Evolutionary conservation across 371 early-diverging fungal species (phyloP).

Genomic region (Mucor racemosus): DNA sequence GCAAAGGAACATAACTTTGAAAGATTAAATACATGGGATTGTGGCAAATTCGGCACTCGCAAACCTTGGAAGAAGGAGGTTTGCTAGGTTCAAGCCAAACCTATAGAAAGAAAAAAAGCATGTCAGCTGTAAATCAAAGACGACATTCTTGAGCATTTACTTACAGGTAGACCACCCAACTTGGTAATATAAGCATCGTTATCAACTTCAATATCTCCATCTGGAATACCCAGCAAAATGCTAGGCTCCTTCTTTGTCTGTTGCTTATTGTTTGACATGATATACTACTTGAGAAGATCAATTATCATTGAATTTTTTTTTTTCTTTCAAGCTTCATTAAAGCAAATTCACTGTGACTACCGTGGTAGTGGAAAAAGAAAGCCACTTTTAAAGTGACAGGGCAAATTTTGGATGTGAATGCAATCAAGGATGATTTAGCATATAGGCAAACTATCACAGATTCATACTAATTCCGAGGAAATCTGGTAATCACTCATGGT

Average conservation of each 20-base stretch:
- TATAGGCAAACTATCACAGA: no score
- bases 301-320: no score
- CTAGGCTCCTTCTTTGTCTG: conserved; percentile 25
- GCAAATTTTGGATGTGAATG: no score
- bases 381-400: no score
- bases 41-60: conserved; percentile 51
- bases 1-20: conserved; percentile 78
- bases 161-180: conserved; percentile 75
- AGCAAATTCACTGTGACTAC: no score
- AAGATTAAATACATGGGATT: conserved; percentile 66
- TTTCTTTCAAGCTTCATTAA: no score
- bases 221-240: conserved; percentile 69
- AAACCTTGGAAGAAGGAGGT: conserved; percentile 28
- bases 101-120: conserved; percentile 18
- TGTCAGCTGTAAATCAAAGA: not conserved
- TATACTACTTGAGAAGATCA: not conserved
- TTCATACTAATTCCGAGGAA: no score
- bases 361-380: no score
- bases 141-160: conserved; percentile 7
- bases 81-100: conserved; percentile 41
- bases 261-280: conserved; percentile 21
- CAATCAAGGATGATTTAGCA: no score
- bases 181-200: conserved; percentile 69
- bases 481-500: no score
- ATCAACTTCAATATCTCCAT: conserved; percentile 63